A percentile compares a stretch with the other conserved stretches of the same genome.
Conservation (phyloP, 306 rosid species). For the Casuarina cunninghamiana region DNA sequence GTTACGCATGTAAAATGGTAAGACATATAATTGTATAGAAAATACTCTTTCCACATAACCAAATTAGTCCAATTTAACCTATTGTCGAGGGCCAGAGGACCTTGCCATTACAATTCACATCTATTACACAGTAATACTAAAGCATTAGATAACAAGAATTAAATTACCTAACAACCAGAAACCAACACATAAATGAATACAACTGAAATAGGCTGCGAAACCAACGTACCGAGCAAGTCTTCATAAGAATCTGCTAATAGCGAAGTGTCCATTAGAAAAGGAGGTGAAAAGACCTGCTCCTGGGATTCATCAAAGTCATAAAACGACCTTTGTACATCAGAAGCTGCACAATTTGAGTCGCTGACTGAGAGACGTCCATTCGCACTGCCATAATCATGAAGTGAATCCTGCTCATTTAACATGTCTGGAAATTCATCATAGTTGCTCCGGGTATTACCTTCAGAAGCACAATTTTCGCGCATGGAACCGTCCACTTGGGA, state of each 20-base stretch:
- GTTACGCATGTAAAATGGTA: background rate
- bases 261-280: conserved; percentile 79
- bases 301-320: conserved; percentile 76
- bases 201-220: conserved; percentile 22
- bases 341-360: conserved; percentile 64
- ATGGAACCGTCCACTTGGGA: conserved; percentile 54
- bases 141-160: conserved; percentile 13
- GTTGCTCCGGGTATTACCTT: conserved; percentile 47
- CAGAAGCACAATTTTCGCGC: conserved; percentile 46
- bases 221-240: conserved; percentile 86
- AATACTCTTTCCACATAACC: background rate
- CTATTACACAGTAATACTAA: background rate
- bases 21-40: background rate
- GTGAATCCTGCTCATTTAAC: conserved; percentile 65
- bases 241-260: conserved; percentile 77
- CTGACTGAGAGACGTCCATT: conserved; percentile 76
- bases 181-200: conserved; percentile 11
- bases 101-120: background rate
- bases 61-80: background rate
- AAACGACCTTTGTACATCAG: conserved; percentile 58
- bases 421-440: conserved; percentile 56
- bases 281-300: conserved; percentile 91
- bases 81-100: background rate
- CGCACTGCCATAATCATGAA: conserved; percentile 68
- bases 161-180: conserved; percentile 9